phyloP scores from a whole-genome alignment of 192 early-diverging fungal genomes.

The Chytriomyces sp. region DNA sequence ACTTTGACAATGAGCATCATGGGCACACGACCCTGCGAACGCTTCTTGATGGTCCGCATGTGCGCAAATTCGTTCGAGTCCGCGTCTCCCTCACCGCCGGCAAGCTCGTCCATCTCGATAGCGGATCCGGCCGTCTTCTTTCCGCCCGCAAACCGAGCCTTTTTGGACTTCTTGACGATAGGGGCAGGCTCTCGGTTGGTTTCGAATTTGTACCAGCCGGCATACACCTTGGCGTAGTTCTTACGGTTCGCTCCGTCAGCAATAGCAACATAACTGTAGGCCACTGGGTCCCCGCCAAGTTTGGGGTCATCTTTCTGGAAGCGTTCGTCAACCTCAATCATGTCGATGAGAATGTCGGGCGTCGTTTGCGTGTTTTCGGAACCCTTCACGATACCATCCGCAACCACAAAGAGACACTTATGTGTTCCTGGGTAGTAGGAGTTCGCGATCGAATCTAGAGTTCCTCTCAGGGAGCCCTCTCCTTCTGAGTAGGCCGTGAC shows the following conservation, averaged over 20 bases:
- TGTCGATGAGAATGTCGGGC: conserved; percentile 78
- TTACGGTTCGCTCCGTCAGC: conserved; percentile 87
- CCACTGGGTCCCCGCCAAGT: conserved; percentile 58
- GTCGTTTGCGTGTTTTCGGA: conserved; percentile 79
- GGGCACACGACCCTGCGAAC: conserved; percentile 46
- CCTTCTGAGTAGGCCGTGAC: conserved; percentile 94
- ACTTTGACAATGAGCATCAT: conserved; percentile 54
- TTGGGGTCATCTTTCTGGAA: conserved; percentile 49
- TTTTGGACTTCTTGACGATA: conserved; percentile 19
- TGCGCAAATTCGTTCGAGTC: background rate
- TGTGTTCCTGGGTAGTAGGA: conserved; percentile 84
- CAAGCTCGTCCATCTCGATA: conserved; percentile 18
- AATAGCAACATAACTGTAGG: conserved; percentile 80
- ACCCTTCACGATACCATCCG: conserved; percentile 89
- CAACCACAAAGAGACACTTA: conserved; percentile 84
- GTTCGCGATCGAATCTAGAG: conserved; percentile 81
- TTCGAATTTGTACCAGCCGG: conserved; percentile 76
- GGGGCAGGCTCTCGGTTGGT: background rate
- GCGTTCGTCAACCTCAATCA: conserved; percentile 64
- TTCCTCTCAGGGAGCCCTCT: conserved; percentile 71
- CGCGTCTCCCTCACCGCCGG: background rate
- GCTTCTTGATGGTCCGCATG: conserved; percentile 32
- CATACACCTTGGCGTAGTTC: conserved; percentile 92
- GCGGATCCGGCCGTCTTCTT: background rate
- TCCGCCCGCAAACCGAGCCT: conserved; percentile 8